These are phyloP conservation scores for Corymbia maculata DNA, from an alignment of 345 rosid species.

Conservation along the genomic window DNA sequence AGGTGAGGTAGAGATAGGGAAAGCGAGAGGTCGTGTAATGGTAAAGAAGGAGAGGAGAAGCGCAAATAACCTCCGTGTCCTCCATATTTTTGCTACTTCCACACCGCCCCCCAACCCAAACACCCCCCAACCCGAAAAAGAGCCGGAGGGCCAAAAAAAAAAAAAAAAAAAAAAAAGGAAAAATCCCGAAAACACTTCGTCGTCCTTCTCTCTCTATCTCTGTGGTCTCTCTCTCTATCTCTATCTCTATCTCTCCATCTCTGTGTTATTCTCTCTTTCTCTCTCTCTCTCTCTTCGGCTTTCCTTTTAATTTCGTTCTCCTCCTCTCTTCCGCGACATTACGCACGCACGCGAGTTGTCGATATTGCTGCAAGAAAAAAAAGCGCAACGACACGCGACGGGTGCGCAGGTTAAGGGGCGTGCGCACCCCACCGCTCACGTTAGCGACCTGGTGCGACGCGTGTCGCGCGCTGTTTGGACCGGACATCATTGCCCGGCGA, in stretches of 20 bases:
- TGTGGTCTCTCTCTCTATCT: not conserved
- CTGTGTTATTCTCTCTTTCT: not conserved
- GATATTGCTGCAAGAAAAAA: not conserved
- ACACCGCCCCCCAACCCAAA: conserved; percentile 19
- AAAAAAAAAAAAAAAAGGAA: not conserved
- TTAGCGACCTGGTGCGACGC: not conserved
- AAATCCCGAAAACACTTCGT: not conserved
- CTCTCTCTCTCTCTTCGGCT: not conserved
- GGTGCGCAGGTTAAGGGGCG: conserved; percentile 19
- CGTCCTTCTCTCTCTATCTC: not conserved
- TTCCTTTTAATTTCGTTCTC: conserved; percentile 1
- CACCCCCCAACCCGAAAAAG: not conserved
- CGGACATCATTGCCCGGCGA: not conserved
- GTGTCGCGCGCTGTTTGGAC: not conserved
- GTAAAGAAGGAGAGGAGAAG: conserved; percentile 1
- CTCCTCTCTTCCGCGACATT: conserved; percentile 1
- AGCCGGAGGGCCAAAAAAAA: not conserved
- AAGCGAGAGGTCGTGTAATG: conserved; percentile 22
- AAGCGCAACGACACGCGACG: not conserved
- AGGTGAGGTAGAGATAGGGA: not conserved
- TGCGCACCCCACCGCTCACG: conserved; percentile 3
- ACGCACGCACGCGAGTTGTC: not conserved
- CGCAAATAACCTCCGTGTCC: conserved; percentile 39
- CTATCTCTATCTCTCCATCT: not conserved
- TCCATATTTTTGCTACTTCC: conserved; percentile 80